These are phyloP conservation scores for Erysimum pusillum DNA, from an alignment of 441 rosid genomes.

Conservation along the genomic window DNA sequence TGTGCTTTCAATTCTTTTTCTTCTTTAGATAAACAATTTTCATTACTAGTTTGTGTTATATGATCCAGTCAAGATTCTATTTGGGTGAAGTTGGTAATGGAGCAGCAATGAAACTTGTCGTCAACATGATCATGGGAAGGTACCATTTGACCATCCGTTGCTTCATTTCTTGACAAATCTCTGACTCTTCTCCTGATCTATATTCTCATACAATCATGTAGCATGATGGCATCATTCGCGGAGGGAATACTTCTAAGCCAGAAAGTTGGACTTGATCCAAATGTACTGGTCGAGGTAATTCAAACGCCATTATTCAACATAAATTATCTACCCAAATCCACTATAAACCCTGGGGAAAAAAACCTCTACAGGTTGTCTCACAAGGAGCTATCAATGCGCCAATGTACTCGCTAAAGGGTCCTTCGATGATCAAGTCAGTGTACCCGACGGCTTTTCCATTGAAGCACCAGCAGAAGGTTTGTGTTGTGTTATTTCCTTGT, in stretches of 20 bases:
- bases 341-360: neutral
- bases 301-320: neutral
- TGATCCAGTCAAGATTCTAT: constrained; percentile 85
- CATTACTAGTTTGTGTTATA: constrained; percentile 36
- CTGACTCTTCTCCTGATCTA: constrained; percentile 30
- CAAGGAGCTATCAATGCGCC: constrained; percentile 95
- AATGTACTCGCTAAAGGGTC: constrained; percentile 88
- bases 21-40: constrained; percentile 14
- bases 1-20: neutral
- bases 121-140: constrained; percentile 99
- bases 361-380: constrained; percentile 68
- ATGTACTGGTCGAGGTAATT: constrained; percentile 77
- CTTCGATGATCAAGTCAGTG: constrained; percentile 78
- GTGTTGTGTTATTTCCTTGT: constrained; percentile 30
- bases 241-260: constrained; percentile 86
- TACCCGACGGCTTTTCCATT: constrained; percentile 92
- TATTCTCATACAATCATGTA: constrained; percentile 48
- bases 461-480: constrained; percentile 97
- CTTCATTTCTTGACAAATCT: constrained; percentile 15
- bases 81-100: constrained; percentile 95
- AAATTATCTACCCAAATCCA: neutral
- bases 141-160: constrained; percentile 36
- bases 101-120: constrained; percentile 95
- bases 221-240: constrained; percentile 95
- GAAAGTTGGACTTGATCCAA: constrained; percentile 92